A percentile compares a stretch with the other conserved stretches of the same genome.
phyloP scores from a whole-genome alignment of 192 early-diverging fungal genomes.

The Spizellomyces punctatus region DNA sequence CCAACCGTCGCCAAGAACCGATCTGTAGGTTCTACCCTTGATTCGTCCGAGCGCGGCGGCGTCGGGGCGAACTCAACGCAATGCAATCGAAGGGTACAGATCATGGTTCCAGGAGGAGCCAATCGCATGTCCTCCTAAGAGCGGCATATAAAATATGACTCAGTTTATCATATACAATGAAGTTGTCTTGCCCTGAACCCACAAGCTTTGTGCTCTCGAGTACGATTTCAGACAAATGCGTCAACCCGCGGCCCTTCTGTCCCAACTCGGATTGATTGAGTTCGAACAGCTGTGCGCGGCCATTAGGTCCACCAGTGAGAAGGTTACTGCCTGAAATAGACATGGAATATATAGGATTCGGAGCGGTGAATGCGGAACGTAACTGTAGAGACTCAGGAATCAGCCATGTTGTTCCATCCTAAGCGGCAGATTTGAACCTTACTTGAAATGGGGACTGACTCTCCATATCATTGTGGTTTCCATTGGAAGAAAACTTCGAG shows the following conservation, averaged over 20 bases:
- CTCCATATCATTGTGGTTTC: background rate
- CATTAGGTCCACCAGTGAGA: conserved; percentile 39
- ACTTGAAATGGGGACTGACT: background rate
- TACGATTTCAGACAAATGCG: conserved; percentile 14
- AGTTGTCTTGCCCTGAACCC: conserved; percentile 1
- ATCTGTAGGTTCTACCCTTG: background rate
- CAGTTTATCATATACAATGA: too few relatives aligned
- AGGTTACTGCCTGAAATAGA: conserved; percentile 36
- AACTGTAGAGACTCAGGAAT: conserved; percentile 29
- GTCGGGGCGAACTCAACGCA: conserved; percentile 44
- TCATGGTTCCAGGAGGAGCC: conserved; percentile 37
- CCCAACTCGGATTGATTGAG: conserved; percentile 30
- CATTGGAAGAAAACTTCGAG: background rate
- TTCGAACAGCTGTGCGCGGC: conserved; percentile 48
- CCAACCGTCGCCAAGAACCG: conserved; percentile 44
- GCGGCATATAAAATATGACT: too few relatives aligned
- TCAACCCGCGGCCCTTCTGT: conserved; percentile 14
- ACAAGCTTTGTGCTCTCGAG: conserved; percentile 1
- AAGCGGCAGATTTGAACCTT: too few relatives aligned
- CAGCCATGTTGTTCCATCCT: background rate
- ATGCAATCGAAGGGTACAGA: conserved; percentile 35
- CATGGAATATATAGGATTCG: conserved; percentile 43
- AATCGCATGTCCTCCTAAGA: conserved; percentile 27
- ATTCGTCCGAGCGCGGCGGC: background rate
- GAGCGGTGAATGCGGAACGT: conserved; percentile 45